These are phyloP conservation scores for Podospora tetraspora DNA, from an alignment of 495 filamentous ascomycete species.

Conservation along the genomic window DNA sequence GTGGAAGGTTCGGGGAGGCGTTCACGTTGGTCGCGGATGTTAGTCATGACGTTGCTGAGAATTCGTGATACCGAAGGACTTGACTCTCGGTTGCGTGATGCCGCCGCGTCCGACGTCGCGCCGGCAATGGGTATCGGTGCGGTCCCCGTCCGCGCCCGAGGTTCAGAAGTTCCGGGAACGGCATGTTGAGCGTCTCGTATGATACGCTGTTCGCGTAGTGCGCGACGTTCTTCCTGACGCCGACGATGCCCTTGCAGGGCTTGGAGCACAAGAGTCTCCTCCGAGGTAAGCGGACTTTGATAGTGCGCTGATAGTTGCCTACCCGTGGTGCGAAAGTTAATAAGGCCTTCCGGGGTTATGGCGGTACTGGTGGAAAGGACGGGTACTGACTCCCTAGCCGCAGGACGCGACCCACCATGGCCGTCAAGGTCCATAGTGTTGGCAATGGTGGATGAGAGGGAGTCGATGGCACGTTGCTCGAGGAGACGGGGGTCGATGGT, in stretches of 20 bases:
- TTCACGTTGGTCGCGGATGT: constrained; percentile 25
- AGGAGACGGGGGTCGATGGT: constrained; percentile 49
- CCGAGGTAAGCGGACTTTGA: constrained; percentile 37
- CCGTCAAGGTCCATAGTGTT: constrained; percentile 17
- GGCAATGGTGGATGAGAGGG: constrained; percentile 15
- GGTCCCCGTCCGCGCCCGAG: constrained; percentile 13
- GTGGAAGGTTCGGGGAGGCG: constrained; percentile 11
- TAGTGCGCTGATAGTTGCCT: constrained; percentile 17
- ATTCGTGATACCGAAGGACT: constrained; percentile 22
- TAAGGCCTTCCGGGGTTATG: not conserved
- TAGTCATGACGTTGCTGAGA: constrained; percentile 25
- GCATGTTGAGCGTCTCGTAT: not conserved
- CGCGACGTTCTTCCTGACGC: constrained; percentile 34
- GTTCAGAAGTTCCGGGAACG: not conserved
- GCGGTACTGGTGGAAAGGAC: not conserved
- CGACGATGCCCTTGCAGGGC: constrained; percentile 45
- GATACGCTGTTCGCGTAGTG: constrained; percentile 9
- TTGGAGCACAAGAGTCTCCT: constrained; percentile 46
- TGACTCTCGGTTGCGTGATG: constrained; percentile 18
- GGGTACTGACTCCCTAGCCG: not conserved
- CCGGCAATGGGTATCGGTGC: constrained; percentile 7
- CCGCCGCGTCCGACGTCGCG: constrained; percentile 4
- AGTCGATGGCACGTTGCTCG: constrained; percentile 33
- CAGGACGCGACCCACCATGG: constrained; percentile 15
- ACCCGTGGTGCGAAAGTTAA: not conserved